These are phyloP conservation scores for Metschnikowia picachoensis DNA, from an alignment of 805 yeast species.

Conservation along the genomic window DNA sequence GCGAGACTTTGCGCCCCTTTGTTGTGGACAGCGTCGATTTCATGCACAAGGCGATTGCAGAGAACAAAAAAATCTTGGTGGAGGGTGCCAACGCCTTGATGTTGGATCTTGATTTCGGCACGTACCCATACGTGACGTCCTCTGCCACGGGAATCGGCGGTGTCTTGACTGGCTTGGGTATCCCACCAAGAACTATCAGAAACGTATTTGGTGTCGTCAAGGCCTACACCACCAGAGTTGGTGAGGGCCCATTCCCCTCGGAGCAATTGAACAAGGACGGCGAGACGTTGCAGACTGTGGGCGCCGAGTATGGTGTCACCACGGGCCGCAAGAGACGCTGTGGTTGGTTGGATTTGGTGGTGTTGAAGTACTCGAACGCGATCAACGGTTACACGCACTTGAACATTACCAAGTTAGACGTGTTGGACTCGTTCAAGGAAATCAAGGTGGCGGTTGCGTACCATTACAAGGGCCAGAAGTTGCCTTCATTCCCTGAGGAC, in stretches of 20 bases:
- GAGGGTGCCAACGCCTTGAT: slow-evolving; percentile 98
- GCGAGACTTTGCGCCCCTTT: slow-evolving; percentile 75
- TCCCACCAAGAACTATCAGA: slow-evolving; percentile 82
- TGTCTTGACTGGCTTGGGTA: slow-evolving; percentile 92
- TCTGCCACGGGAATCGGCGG: slow-evolving; percentile 97
- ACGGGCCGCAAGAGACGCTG: slow-evolving; percentile 99
- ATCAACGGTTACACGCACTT: slow-evolving; percentile 94
- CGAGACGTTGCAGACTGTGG: slow-evolving; percentile 81
- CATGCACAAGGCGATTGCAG: slow-evolving; percentile 71
- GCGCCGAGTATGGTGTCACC: slow-evolving; percentile 96
- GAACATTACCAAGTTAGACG: slow-evolving; percentile 94
- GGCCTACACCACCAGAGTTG: slow-evolving; percentile 98
- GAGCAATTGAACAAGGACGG: slow-evolving; percentile 90
- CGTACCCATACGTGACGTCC: slow-evolving; percentile 96
- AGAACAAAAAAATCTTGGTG: slow-evolving; percentile 80
- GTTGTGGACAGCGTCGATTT: slow-evolving; percentile 90
- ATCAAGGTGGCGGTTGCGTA: slow-evolving; percentile 86
- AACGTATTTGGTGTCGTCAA: slow-evolving; percentile 94
- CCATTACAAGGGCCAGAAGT: slow-evolving; percentile 68
- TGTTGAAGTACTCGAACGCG: slow-evolving; percentile 81
- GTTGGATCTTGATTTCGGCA: slow-evolving; percentile 97
- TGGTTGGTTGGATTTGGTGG: slow-evolving; percentile 98
- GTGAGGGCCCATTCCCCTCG: slow-evolving; percentile 99
- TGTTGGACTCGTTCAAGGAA: slow-evolving; percentile 83
- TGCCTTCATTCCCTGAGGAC: slow-evolving; percentile 90